These are phyloP conservation scores for Apiospora sp. DNA, from an alignment of 2,329 filamentous ascomycete species.

Conservation along the genomic window DNA sequence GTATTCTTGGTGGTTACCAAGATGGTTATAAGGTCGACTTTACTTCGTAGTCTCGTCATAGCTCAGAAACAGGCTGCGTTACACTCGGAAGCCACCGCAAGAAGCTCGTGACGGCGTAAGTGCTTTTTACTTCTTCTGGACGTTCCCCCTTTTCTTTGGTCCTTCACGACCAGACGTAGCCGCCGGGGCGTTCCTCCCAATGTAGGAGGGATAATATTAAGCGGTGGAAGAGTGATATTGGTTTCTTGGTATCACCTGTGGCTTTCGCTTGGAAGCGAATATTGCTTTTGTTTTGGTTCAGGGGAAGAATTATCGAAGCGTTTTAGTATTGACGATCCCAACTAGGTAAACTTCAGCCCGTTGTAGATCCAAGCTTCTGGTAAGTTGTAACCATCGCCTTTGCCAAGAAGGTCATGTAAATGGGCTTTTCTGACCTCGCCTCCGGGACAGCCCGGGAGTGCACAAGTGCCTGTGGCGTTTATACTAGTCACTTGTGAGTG, in stretches of 20 bases:
- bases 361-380: background rate
- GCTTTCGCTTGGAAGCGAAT: slow-evolving; percentile 10
- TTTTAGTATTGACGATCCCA: background rate
- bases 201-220: background rate
- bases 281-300: slow-evolving; percentile 5
- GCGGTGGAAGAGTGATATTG: background rate
- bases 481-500: background rate
- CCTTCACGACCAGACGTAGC: background rate
- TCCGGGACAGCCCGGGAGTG: background rate
- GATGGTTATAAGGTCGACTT: background rate
- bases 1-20: background rate
- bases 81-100: background rate
- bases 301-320: background rate
- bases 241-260: background rate
- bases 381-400: background rate
- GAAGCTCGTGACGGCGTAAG: background rate
- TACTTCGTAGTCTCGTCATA: background rate
- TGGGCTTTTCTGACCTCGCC: background rate
- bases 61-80: background rate
- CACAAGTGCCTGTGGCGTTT: background rate
- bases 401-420: background rate
- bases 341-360: background rate
- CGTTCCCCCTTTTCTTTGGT: background rate
- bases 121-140: background rate
- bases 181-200: background rate